Base-by-base conservation (phyloP, 164 flowering plant species). In the Chimonanthus salicifolius region DNA sequence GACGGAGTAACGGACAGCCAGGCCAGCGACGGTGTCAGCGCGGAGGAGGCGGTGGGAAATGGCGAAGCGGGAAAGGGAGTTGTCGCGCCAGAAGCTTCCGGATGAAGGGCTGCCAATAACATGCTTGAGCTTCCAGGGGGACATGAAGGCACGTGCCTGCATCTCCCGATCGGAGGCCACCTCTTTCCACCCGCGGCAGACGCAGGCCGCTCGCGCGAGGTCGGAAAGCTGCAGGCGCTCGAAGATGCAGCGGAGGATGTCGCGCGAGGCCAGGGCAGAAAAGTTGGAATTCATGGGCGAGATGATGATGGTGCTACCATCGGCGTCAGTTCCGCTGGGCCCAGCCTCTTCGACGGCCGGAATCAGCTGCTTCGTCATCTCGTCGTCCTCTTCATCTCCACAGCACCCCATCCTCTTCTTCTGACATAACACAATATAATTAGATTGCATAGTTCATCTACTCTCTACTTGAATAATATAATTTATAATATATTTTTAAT, bases 151-250 rank as follows among this genome's bases (percentile, higher is more conserved):
- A 15, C 79, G 63, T 44, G 74, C 73, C 71, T 82, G 81, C 62
- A 95, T 80, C 45, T 89, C 95, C 49, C 80, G 72, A 47, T 89
- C 93, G 20, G 91, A 85, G 11, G 96, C 96, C 15, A 91, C 84
- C 5, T 81, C 72, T 67, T 76, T 75, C 98, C 99, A 94, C 3
- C 76, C 18, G 7, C 89, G 82, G 80, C 96, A 88, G 0, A 94
- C 99, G 83, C 98, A 89, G 47, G 94, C 85, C n/a, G 98, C 85
- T 8, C 98, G 88, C 5, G 98, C 98, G 15, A 94, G 82, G 78
- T 92, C 99, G 11, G 86, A 18, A 15, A 88, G 44, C 4, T 87
- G 75, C 8, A 94, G 87, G 48, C 81, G 78, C 85, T 84, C 80
- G 71, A 94, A 85, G 80, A 94, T 90, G 67, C 76, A 62, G 0